Evolutionary conservation across 1,139 yeast genomes (phyloP), one percentile per base, ranked within the genome.

Genomic region (Candida anutae): DNA sequence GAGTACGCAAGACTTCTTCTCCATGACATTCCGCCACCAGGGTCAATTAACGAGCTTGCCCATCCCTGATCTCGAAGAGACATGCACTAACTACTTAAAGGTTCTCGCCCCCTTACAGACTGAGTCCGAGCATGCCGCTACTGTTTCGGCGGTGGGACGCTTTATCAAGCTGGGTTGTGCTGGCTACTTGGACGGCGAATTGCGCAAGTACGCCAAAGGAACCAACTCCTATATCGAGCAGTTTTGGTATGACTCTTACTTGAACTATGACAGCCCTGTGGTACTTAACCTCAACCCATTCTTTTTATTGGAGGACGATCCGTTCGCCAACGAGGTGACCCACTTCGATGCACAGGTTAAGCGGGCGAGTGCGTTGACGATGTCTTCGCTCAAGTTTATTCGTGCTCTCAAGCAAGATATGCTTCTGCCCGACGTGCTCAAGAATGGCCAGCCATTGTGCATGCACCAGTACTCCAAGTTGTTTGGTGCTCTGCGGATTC

Each of bases 191-290:
- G 84, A 81, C 40, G 58, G 69, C 19, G 77, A 75, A 43, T 65
- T 84, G 26, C 57, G 75, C 26, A 71, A 71, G 30, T 83, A 81
- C 43, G 66, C 84, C 8, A 62, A 71, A 32, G 55, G 72, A 13
- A 62, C 87, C 40, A 74, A 82, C 30, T 78, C 93, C 6, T 85
- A 80, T 53, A 85, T 85, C 37, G 95, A 85, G 53, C 94, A 85
- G 50, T 85, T 85, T 51, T 85, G 95, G 95, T 84, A 77, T 51
- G 95, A 85, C 48, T 75, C 94, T 3, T 85, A 85, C 52, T 64
- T 85, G 38, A 78, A 77, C 51, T 82, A 82, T 50, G 95, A 85
- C 53, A 80, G 85, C 15, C 94, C 88, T 0, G 94, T 85, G 27
- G 95, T 85, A 16, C 65, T 85, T 36, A 85, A 85, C 52, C 68